These are phyloP conservation scores for Triticum urartu DNA, from an alignment of 176 grass and related monocot species.

Conservation along the genomic window DNA sequence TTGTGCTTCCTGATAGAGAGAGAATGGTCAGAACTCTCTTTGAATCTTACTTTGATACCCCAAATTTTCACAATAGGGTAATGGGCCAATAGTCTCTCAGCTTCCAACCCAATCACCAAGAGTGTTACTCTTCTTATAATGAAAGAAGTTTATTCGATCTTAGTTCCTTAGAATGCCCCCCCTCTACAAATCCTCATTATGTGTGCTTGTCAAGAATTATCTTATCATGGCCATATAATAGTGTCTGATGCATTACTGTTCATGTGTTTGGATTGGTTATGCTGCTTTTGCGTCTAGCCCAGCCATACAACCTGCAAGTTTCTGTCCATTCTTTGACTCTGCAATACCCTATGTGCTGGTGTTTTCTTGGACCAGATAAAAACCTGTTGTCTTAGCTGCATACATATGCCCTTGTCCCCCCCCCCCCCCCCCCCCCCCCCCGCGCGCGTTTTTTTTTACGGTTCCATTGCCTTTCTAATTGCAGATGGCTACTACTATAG, in stretches of 20 bases:
- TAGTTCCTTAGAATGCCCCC: slow-evolving; percentile 4
- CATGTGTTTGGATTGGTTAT: neutral
- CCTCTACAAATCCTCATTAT: neutral
- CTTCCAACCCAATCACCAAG: neutral
- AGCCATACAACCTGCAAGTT: neutral
- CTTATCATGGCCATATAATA: neutral
- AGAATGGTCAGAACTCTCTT: neutral
- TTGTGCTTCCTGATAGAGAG: neutral
- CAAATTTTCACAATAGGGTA: neutral
- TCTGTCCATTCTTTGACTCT: neutral
- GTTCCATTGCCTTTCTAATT: no score
- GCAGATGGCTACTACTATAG: slow-evolving; percentile 77
- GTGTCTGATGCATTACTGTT: neutral
- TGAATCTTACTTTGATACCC: neutral
- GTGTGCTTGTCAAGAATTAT: neutral
- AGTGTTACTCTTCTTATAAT: neutral
- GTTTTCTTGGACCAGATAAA: slow-evolving; percentile 19
- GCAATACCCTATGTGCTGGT: neutral
- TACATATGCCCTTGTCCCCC: neutral
- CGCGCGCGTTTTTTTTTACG: no score
- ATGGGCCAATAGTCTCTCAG: neutral
- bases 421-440: no score
- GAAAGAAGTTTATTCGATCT: neutral
- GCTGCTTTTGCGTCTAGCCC: neutral
- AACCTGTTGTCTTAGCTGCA: neutral